phyloP scores from a whole-genome alignment of 306 rosid species.

The Pyrus betulifolia region DNA sequence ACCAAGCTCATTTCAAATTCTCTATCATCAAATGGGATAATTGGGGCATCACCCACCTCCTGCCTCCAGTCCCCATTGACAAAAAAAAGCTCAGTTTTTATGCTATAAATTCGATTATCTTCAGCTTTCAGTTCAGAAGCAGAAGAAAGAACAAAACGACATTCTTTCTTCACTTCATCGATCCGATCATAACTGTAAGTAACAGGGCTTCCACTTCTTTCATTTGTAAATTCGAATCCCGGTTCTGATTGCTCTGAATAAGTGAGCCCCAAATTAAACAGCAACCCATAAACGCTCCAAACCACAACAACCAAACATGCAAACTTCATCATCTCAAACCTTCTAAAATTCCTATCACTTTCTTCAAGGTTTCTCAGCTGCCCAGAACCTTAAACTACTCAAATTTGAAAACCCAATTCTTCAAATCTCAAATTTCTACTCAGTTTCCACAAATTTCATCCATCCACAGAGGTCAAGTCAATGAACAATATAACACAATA shows the following conservation, averaged over 20 bases:
- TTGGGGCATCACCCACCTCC: conserved; percentile 49
- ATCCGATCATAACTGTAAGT: conserved; percentile 51
- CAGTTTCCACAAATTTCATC: neutral
- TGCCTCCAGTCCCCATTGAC: conserved; percentile 83
- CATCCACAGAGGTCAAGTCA: neutral
- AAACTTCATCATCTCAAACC: conserved; percentile 42
- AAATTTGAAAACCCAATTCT: neutral
- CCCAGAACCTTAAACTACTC: neutral
- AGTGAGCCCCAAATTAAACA: conserved; percentile 31
- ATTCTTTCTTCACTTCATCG: conserved; percentile 63
- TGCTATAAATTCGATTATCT: conserved; percentile 21
- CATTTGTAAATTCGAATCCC: conserved; percentile 16
- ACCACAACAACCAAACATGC: conserved; percentile 29
- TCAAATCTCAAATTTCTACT: neutral
- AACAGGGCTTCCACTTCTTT: conserved; percentile 18
- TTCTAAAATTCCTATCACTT: neutral
- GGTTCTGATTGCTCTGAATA: conserved; percentile 32
- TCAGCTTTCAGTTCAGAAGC: conserved; percentile 60
- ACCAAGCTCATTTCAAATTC: neutral
- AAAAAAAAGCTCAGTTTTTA: conserved; percentile 55
- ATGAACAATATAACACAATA: neutral
- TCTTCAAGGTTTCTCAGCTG: conserved; percentile 1
- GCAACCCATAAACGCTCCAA: conserved; percentile 36
- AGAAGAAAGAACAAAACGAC: conserved; percentile 53
- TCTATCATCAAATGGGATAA: conserved; percentile 58